These are phyloP conservation scores for Coelastrella sp. DNA, from an alignment of 139 green algal species.

Conservation along the genomic window DNA sequence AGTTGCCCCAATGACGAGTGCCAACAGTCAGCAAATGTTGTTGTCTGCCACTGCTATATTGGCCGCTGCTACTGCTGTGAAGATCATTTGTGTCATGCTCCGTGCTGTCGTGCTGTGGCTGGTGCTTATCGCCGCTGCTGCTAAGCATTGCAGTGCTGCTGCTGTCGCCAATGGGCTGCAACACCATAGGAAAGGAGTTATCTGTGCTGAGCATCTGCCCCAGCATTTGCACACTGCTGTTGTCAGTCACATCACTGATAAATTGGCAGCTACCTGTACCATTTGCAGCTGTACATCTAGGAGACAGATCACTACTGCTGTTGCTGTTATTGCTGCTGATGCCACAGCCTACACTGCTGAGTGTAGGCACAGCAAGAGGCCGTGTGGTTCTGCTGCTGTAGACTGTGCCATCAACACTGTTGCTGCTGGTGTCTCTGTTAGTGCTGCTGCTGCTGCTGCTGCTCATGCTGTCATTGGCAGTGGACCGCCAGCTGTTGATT, in stretches of 20 bases:
- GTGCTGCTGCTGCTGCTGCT: constrained; percentile 3
- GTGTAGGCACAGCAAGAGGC: too few relatives aligned
- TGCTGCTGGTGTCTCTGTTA: constrained; percentile 24
- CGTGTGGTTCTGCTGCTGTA: too few relatives aligned
- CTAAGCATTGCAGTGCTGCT: neutral
- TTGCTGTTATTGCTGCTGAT: neutral
- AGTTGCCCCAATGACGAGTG: constrained; percentile 63
- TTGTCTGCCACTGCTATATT: neutral
- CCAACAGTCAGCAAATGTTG: constrained; percentile 72
- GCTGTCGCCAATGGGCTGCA: constrained; percentile 3
- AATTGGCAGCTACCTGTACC: too few relatives aligned
- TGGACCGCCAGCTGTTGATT: too few relatives aligned
- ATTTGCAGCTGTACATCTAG: too few relatives aligned
- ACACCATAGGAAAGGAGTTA: constrained; percentile 18
- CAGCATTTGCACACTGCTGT: constrained; percentile 2
- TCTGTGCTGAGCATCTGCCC: constrained; percentile 2
- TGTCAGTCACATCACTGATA: neutral
- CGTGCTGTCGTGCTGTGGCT: constrained; percentile 3
- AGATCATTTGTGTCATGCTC: neutral
- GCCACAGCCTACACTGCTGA: too few relatives aligned
- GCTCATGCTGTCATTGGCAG: neutral
- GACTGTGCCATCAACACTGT: too few relatives aligned
- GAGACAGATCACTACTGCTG: neutral
- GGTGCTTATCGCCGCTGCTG: neutral
- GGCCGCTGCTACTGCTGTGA: neutral